Evolutionary conservation across 2,329 filamentous ascomycete species (phyloP), one percentile per base, ranked within the genome.

Genomic region (Fusarium sp.): DNA sequence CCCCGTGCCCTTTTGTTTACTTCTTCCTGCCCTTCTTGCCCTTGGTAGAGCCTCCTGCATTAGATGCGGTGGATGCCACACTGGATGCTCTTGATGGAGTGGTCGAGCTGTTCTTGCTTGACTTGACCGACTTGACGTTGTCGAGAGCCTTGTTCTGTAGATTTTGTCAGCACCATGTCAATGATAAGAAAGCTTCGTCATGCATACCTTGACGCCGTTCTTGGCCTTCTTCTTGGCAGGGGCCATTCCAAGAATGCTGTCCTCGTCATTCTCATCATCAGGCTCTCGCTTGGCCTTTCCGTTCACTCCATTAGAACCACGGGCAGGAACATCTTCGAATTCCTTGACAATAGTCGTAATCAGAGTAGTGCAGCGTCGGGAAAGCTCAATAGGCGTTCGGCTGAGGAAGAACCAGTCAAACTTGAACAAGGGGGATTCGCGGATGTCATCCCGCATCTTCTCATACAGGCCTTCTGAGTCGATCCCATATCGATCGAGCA

Each of bases 371-470:
- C 96, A 98, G 61, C 97, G 91, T 77, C 96, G 92, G 70, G 94
- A 93, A 77, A 99, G 93, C 83, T 99, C 96, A 58, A 95, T 92
- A 0, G 96, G 94, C 5, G 96, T 99, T 53, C 96, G 91, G 81
- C 94, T 97, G 44, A 99, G 88, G 87, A 99, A 98, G 86, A 99
- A 99, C 97, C 97, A 99, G 81, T 99, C 96, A 79, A 99, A 99
- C 42, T 96, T 92, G 89, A 99, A 99, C 5, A 99, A 87, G 11
- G 96, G 95, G 65, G 93, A 96, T 74, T 98, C 95, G 36, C 95
- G 93, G 74, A 99, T 98, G 81, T 98, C 96, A 74, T 98, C 96
- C n/a, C 96, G 92, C 80, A 99, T 98, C 81, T 92, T 92, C 77
- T 99, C 96, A 81, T 96, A 97, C 71, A 99, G 89, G 36, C 91